Conservation (phyloP, 768 basidiomycete species). For the Antrodiella citrinella region DNA sequence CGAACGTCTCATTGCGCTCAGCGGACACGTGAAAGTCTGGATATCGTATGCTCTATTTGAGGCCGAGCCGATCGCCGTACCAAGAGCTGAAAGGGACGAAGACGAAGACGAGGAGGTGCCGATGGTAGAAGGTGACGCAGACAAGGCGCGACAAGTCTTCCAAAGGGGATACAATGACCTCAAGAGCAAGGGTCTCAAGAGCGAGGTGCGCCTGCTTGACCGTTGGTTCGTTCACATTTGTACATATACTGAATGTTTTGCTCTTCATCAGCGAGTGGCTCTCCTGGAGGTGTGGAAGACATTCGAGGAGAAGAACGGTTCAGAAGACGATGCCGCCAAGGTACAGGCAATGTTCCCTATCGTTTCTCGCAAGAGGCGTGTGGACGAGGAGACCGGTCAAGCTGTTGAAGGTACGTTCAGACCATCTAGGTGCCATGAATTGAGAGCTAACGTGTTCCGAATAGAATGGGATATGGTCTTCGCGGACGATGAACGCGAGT, state of each 20-base stretch:
- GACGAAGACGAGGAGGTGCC: slow-evolving; percentile 50
- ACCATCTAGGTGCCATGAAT: neutral
- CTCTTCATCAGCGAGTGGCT: slow-evolving; percentile 68
- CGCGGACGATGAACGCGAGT: slow-evolving; percentile 91
- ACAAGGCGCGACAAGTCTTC: slow-evolving; percentile 68
- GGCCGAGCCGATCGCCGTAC: slow-evolving; percentile 60
- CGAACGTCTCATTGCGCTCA: slow-evolving; percentile 76
- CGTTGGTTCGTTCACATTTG: neutral
- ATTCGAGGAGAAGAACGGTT: slow-evolving; percentile 80
- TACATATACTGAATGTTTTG: slow-evolving; percentile 1
- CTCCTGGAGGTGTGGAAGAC: slow-evolving; percentile 93
- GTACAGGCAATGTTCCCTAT: slow-evolving; percentile 93
- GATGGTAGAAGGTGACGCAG: slow-evolving; percentile 63
- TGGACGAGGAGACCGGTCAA: slow-evolving; percentile 79
- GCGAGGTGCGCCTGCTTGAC: slow-evolving; percentile 54
- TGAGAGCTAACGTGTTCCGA: slow-evolving; percentile 1
- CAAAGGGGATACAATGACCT: slow-evolving; percentile 83
- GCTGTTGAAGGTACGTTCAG: slow-evolving; percentile 67
- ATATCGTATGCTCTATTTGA: slow-evolving; percentile 93
- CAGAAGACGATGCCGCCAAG: slow-evolving; percentile 62
- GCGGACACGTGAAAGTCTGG: slow-evolving; percentile 96
- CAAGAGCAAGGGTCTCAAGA: slow-evolving; percentile 72
- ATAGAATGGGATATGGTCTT: slow-evolving; percentile 95
- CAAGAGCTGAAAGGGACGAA: slow-evolving; percentile 56
- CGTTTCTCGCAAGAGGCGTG: slow-evolving; percentile 74